Percentiles rank a stretch among this genome's conserved stretches.
Evolutionary conservation across 1,284 basidiomycete species (phyloP).

Genomic region (Cutaneotrichosporon spelunceum): DNA sequence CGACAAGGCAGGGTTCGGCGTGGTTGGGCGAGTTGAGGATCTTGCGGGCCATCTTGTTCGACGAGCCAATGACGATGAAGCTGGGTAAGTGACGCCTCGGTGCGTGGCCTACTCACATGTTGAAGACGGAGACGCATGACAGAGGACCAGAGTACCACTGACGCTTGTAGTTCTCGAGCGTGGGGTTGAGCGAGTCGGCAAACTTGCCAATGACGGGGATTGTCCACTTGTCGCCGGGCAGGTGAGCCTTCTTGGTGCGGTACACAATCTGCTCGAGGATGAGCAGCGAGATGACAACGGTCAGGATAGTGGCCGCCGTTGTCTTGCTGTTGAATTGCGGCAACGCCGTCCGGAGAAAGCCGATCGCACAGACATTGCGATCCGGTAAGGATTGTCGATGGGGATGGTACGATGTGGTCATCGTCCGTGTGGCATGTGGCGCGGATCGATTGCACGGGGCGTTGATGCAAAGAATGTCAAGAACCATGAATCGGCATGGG

Average conservation of each 20-base stretch:
- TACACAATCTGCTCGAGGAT: constrained; percentile 68
- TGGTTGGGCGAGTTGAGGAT: constrained; percentile 86
- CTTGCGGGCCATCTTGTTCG: constrained; percentile 84
- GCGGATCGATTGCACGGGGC: too few species aligned
- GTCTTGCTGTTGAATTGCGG: constrained; percentile 38
- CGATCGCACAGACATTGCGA: constrained; percentile 2
- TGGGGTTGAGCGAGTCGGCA: constrained; percentile 79
- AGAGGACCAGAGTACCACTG: constrained; percentile 84
- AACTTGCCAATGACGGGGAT: constrained; percentile 94
- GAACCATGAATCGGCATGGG: constrained; percentile 5
- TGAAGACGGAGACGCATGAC: constrained; percentile 86
- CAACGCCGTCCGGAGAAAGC: background rate
- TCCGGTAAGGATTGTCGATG: constrained; percentile 1
- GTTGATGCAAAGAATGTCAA: background rate
- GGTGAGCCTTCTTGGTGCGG: constrained; percentile 76
- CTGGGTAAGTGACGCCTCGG: constrained; percentile 55
- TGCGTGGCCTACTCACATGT: constrained; percentile 66
- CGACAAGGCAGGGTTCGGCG: constrained; percentile 89
- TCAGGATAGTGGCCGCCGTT: constrained; percentile 45
- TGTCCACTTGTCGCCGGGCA: constrained; percentile 84
- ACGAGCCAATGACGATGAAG: constrained; percentile 94
- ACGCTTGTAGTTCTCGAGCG: constrained; percentile 80
- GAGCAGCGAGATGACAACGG: constrained; percentile 45
- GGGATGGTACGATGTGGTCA: background rate
- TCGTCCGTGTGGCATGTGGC: background rate